Conservation (phyloP, 768 basidiomycete genomes). For the Lactifluus hygrophoroides region DNA sequence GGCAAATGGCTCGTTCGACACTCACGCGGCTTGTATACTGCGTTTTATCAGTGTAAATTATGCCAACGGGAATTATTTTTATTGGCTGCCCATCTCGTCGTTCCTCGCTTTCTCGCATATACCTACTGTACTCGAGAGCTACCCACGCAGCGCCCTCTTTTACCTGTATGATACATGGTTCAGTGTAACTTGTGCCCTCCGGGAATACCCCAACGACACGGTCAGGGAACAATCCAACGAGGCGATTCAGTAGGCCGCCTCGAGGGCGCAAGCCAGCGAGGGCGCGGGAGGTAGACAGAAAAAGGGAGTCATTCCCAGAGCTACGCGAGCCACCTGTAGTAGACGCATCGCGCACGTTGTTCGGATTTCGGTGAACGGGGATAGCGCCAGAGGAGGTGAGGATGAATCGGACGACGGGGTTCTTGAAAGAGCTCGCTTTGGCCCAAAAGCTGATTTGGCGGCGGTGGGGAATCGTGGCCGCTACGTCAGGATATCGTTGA, state of each 20-base stretch:
- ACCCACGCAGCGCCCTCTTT: slow-evolving; percentile 97
- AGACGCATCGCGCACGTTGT: slow-evolving; percentile 62
- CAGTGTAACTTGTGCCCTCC: slow-evolving; percentile 92
- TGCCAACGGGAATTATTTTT: slow-evolving; percentile 66
- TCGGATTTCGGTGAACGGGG: slow-evolving; percentile 89
- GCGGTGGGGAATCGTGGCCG: slow-evolving; percentile 70
- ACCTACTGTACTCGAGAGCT: slow-evolving; percentile 84
- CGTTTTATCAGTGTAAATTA: slow-evolving; percentile 60
- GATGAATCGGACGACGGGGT: slow-evolving; percentile 64
- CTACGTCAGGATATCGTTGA: slow-evolving; percentile 30
- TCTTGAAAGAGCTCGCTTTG: slow-evolving; percentile 77
- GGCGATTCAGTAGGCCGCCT: slow-evolving; percentile 1
- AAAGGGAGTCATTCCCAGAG: slow-evolving; percentile 36
- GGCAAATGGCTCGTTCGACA: slow-evolving; percentile 3
- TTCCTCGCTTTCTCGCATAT: slow-evolving; percentile 49
- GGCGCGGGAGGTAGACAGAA: slow-evolving; percentile 81
- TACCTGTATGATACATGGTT: slow-evolving; percentile 84
- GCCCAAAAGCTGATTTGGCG: slow-evolving; percentile 88
- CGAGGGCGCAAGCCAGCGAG: slow-evolving; percentile 54
- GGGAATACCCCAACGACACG: slow-evolving; percentile 83
- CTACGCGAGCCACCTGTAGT: not conserved
- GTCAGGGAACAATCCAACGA: slow-evolving; percentile 7
- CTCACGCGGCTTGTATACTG: slow-evolving; percentile 87
- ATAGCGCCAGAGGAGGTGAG: slow-evolving; percentile 87
- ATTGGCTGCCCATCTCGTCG: slow-evolving; percentile 28